A percentile compares a stretch with the other conserved stretches of the same genome.
Conservation (phyloP, 768 basidiomycete species). For the Lactifluus echinatus region DNA sequence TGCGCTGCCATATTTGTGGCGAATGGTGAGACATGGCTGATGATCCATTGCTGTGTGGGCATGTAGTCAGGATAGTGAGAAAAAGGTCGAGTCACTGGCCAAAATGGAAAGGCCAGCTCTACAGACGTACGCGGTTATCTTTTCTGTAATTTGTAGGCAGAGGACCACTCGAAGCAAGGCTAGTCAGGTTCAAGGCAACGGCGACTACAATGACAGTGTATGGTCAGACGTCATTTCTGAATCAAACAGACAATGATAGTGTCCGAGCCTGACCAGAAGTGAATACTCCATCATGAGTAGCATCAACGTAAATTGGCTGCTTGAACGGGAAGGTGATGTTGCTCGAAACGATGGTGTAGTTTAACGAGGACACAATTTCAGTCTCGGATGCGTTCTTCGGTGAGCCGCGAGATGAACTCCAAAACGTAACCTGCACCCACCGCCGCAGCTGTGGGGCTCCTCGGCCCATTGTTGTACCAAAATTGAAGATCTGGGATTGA, state of each 20-base stretch:
- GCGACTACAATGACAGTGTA: conserved; percentile 25
- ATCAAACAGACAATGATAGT: neutral
- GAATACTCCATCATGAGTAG: conserved; percentile 40
- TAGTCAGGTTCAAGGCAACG: conserved; percentile 39
- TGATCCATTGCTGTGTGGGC: conserved; percentile 30
- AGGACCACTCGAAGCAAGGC: conserved; percentile 34
- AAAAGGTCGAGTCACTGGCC: neutral
- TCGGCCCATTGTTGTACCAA: conserved; percentile 36
- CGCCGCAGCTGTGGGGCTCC: conserved; percentile 34
- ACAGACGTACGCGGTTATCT: conserved; percentile 23
- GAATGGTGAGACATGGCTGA: conserved; percentile 38
- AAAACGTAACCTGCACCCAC: conserved; percentile 35
- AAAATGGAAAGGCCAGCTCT: neutral
- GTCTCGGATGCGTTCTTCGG: conserved; percentile 30
- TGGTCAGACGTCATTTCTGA: neutral
- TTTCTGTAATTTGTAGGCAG: conserved; percentile 32
- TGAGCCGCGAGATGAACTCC: conserved; percentile 37
- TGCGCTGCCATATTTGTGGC: conserved; percentile 40
- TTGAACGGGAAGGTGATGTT: conserved; percentile 30
- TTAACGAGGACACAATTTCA: conserved; percentile 36
- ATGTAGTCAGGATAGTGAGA: no score
- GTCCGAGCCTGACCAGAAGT: conserved; percentile 26
- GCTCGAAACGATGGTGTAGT: conserved; percentile 37
- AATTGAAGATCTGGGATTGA: conserved; percentile 21
- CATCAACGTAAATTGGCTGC: conserved; percentile 38